A percentile compares a stretch with the other conserved stretches of the same genome.
Evolutionary conservation across 2,329 filamentous ascomycete species (phyloP).

Genomic region (Drechslera avenae): DNA sequence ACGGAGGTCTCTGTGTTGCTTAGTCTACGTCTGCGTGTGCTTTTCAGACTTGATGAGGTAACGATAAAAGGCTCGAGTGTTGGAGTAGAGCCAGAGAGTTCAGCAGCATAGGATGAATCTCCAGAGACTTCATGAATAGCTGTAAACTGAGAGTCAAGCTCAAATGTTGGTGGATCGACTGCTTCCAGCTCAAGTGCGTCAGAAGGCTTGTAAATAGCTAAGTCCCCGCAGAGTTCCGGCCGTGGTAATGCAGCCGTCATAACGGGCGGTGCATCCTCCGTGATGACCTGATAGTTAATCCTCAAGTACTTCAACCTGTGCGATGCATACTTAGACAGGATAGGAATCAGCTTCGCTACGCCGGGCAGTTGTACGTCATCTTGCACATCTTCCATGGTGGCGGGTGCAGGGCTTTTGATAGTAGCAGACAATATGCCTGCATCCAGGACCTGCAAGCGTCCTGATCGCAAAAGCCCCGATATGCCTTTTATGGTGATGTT

Average conservation of each 20-base stretch:
- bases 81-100: slow-evolving; percentile 30
- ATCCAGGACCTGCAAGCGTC: slow-evolving; percentile 61
- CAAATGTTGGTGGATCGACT: slow-evolving; percentile 14
- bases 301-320: slow-evolving; percentile 60
- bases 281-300: slow-evolving; percentile 61
- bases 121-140: slow-evolving; percentile 33
- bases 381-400: neutral
- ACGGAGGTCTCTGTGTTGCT: slow-evolving; percentile 7
- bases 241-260: slow-evolving; percentile 20
- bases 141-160: slow-evolving; percentile 30
- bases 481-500: slow-evolving; percentile 61
- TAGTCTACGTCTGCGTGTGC: too few species aligned
- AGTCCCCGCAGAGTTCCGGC: slow-evolving; percentile 34
- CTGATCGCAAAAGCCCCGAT: slow-evolving; percentile 58
- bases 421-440: slow-evolving; percentile 53
- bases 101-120: slow-evolving; percentile 32
- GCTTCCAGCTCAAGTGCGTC: slow-evolving; percentile 38
- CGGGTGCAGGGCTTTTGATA: slow-evolving; percentile 11
- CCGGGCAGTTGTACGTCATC: slow-evolving; percentile 50
- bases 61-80: neutral
- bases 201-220: slow-evolving; percentile 21
- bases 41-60: neutral
- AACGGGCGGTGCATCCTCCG: slow-evolving; percentile 47
- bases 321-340: slow-evolving; percentile 54
- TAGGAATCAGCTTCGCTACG: slow-evolving; percentile 60